Base-by-base conservation (phyloP, 345 rosid species). In the Punica granatum region DNA sequence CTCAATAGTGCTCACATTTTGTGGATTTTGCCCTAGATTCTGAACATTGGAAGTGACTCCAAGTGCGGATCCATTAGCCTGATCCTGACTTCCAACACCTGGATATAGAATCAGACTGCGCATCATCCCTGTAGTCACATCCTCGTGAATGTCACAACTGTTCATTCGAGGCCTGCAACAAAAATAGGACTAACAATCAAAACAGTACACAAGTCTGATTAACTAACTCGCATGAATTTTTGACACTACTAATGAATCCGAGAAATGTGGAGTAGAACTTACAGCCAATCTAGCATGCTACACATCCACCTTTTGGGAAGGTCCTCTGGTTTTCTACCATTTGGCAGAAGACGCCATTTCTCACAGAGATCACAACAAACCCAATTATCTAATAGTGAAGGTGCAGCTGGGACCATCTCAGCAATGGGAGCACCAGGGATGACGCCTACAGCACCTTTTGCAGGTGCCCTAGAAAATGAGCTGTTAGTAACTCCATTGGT, bases 251-350 rank as follows among this genome's bases (percentile, higher is more conserved):
- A 26, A 26, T 33, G 18, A 56, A 56, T 26, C 19, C 61, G 26
- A 56, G 61, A 26, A 28, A 11, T 10, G 7, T 10, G 31, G 28
- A 31, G 42, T 26, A 53, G 48, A 72, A 86, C 97, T 90, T 85
- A 90, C 92, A 88, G 86, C 95, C 97, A 88, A 31, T 77, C 74
- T 63, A 79, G 82, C 97, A 90, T 88, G 80, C 84, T 78, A 77
- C 92, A 90, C 48, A 76, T 49, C 95, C 97, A 90, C 81, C 80
- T 81, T 1, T 84, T 82, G 48, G 90, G 92, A 58, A 90, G 89
- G 46, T 81, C 76, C 23, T 86, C 80, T n/a, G 81, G 67, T 25
- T 65, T 78, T 74, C 63, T 62, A 64, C 78, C 85, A 67, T 33
- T 60, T 34, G 95, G 95, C 46, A 88, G 79, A 65, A 88, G 73